Conservation (phyloP, 768 basidiomycete species). For the Nidula microcarpa region DNA sequence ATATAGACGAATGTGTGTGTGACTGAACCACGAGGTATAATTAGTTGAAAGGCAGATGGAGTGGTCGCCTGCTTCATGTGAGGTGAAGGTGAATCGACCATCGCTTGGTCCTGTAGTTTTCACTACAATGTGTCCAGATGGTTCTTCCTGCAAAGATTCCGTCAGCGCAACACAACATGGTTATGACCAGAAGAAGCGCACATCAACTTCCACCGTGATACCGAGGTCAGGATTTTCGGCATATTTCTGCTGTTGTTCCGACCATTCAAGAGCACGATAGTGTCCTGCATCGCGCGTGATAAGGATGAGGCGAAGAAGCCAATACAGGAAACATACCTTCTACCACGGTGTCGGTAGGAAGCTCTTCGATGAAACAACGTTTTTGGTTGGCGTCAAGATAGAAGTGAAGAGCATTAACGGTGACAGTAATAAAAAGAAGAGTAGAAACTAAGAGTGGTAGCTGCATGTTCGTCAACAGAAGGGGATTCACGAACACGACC, state of each 20-base stretch:
- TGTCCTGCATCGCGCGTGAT: constrained; percentile 54
- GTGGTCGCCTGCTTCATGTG: constrained; percentile 95
- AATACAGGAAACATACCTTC: constrained; percentile 56
- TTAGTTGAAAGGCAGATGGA: constrained; percentile 94
- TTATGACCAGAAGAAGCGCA: constrained; percentile 17
- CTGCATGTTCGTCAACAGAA: constrained; percentile 18
- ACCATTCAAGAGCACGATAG: constrained; percentile 92
- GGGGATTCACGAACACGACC: too few relatives aligned
- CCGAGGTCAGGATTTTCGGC: constrained; percentile 73
- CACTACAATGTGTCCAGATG: constrained; percentile 76
- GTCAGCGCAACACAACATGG: background rate
- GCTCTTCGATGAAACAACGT: constrained; percentile 94
- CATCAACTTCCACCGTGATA: constrained; percentile 88
- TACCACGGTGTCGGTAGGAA: constrained; percentile 92
- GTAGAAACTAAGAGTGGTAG: constrained; percentile 13
- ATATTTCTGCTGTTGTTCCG: constrained; percentile 67
- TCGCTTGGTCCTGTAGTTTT: constrained; percentile 88
- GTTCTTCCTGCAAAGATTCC: constrained; percentile 66
- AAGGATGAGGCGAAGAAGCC: background rate
- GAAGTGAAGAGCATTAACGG: constrained; percentile 84
- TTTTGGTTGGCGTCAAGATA: constrained; percentile 94
- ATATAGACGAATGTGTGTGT: constrained; percentile 89
- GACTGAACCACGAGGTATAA: constrained; percentile 84
- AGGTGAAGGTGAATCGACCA: constrained; percentile 95
- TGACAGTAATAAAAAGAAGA: constrained; percentile 32